Evolutionary conservation across 495 filamentous ascomycete genomes (phyloP), one percentile per base, ranked within the genome.

Genomic region (Penicillium subrubescens): DNA sequence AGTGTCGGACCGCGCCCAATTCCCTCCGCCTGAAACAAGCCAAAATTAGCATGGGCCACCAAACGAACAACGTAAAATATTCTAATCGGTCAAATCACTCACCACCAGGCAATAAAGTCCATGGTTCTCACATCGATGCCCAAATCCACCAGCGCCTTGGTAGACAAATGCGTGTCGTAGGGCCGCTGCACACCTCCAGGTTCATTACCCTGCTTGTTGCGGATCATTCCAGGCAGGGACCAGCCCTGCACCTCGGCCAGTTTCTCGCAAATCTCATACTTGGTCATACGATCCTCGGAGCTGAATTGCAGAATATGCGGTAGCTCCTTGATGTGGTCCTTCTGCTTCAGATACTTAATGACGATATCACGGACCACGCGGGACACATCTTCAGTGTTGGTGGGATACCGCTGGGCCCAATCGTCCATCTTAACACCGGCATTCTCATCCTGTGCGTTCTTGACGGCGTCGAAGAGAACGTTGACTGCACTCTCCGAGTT

Each of bases 91-190:
- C 58, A 43, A 2, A 5, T 8, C 15, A 84, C 87, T 77, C 77
- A 89, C 94, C 94, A 97, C 94, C 94, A 97, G 27, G 81, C 86
- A 33, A 80, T 81, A 69, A 97, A 97, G 63, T 93, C 84, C 72
- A 89, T 83, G 0, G 92, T 93, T 21, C 81, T 77, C 46, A 94
- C 88, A 69, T 92, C 83, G 59, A 97, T 91, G 0, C 88, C 92
- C 59, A 97, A 68, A 19, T 93, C 87, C 73, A 85, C 86, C 59
- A 97, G 74, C 31, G 79, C 86, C 79, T 88, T 86, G 19, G 88
- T 97, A 59, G 90, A 92, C 25, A 97, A 82, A 71, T 97, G 92
- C 62, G 90, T 93, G 76, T 97, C 93, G 77, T 92, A 97, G 11
- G 94, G 94, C 58, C 94, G 85, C 79, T 92, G 83, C 17, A 93